phyloP scores from a whole-genome alignment of 1,284 basidiomycete genomes.

The Ganoderma sinense region DNA sequence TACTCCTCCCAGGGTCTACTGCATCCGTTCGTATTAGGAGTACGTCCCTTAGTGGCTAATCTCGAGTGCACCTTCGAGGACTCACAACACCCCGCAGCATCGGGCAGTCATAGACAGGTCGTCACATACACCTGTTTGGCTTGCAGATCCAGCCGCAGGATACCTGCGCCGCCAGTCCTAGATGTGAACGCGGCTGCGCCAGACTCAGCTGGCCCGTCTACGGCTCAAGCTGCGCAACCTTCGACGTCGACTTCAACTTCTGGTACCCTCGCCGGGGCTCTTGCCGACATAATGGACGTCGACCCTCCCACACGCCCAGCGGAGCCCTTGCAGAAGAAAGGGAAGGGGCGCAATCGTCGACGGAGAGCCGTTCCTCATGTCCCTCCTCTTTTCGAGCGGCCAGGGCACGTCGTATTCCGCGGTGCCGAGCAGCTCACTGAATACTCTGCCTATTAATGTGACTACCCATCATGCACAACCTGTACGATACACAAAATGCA shows the following conservation, averaged over 20 bases:
- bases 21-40: conserved; percentile 70
- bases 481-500: not conserved
- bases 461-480: not conserved
- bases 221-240: not conserved
- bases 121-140: conserved; percentile 63
- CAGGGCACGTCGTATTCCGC: conserved; percentile 69
- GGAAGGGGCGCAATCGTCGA: conserved; percentile 6
- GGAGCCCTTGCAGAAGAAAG: not conserved
- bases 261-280: not conserved
- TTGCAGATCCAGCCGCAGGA: conserved; percentile 60
- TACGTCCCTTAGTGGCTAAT: conserved; percentile 42
- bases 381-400: conserved; percentile 65
- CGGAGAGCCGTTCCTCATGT: conserved; percentile 40
- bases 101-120: conserved; percentile 56
- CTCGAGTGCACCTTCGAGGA: not conserved
- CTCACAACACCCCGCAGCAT: conserved; percentile 47
- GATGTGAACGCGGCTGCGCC: conserved; percentile 18
- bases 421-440: conserved; percentile 54
- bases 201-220: conserved; percentile 4
- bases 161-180: conserved; percentile 64
- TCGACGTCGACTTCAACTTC: not conserved
- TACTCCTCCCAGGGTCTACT: conserved; percentile 74
- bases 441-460: conserved; percentile 8
- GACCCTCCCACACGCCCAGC: conserved; percentile 19
- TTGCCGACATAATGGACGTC: conserved; percentile 15